Conservation (phyloP, 75 land plant genomes). For the Pinus albicaulis region DNA sequence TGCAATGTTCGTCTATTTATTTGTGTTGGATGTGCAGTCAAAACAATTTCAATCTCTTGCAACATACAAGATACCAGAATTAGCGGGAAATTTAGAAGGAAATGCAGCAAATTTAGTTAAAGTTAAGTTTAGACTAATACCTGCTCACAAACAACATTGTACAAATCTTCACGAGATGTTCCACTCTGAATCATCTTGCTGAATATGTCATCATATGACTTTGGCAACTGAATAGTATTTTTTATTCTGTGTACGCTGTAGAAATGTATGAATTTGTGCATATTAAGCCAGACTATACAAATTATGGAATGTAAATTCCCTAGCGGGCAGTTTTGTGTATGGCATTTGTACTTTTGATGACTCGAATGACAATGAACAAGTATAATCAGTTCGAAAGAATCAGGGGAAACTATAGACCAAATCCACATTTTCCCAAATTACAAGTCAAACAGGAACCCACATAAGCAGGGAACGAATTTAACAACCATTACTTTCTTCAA, state of each 20-base stretch:
- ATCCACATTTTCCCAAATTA: too few species aligned
- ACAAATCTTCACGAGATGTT: conserved; percentile 74
- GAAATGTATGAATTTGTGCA: neutral
- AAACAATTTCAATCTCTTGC: conserved; percentile 94
- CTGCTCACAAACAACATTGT: conserved; percentile 90
- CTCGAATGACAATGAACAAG: neutral
- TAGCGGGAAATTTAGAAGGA: neutral
- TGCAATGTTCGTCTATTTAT: conserved; percentile 90
- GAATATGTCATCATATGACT: conserved; percentile 95
- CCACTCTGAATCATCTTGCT: conserved; percentile 77
- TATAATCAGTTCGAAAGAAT: neutral
- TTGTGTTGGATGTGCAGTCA: conserved; percentile 99
- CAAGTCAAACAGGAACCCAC: neutral
- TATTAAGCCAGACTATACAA: neutral
- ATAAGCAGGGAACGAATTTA: neutral
- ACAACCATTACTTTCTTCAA: neutral
- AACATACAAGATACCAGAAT: conserved; percentile 3
- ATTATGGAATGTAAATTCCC: neutral
- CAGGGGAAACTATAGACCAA: too few species aligned
- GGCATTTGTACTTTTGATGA: neutral
- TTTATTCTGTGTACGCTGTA: conserved; percentile 65
- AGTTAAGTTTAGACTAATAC: conserved; percentile 15
- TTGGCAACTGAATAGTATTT: conserved; percentile 46
- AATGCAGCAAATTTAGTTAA: neutral
- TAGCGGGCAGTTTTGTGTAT: neutral